A percentile compares a stretch with the other conserved stretches of the same genome.
Conservation (phyloP, 768 basidiomycete species). For the Boletellus emodensis region DNA sequence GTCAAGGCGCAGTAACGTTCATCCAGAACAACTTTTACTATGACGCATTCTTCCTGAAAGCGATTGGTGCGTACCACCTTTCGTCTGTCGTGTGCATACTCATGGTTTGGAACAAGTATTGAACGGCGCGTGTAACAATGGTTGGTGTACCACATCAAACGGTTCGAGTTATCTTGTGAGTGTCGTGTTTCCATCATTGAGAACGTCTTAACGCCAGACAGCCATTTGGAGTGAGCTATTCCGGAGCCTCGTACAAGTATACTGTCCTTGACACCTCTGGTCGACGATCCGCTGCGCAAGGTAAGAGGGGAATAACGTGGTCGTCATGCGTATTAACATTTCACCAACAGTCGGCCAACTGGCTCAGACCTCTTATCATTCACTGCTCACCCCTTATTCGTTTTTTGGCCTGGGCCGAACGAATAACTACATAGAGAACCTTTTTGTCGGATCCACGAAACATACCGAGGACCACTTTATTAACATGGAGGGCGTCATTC, state of each 20-base stretch:
- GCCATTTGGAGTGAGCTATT: conserved; percentile 93
- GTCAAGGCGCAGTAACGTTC: conserved; percentile 64
- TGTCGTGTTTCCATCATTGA: neutral
- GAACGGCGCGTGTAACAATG: conserved; percentile 88
- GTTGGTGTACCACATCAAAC: conserved; percentile 64
- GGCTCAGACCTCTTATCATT: conserved; percentile 88
- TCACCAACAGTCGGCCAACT: conserved; percentile 75
- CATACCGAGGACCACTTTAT: conserved; percentile 71
- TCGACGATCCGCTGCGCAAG: conserved; percentile 84
- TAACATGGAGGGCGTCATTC: conserved; percentile 95
- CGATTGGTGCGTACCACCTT: conserved; percentile 61
- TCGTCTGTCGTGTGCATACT: neutral
- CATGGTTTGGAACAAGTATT: conserved; percentile 50
- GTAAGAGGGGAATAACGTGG: conserved; percentile 34
- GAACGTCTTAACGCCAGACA: conserved; percentile 29
- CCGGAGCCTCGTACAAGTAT: conserved; percentile 95
- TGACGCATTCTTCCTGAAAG: conserved; percentile 98
- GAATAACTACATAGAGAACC: conserved; percentile 99
- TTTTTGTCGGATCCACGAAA: conserved; percentile 91
- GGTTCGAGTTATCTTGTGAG: conserved; percentile 73
- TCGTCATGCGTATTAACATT: conserved; percentile 1
- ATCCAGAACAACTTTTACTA: conserved; percentile 98
- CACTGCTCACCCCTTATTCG: conserved; percentile 86
- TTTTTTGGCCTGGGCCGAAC: conserved; percentile 97
- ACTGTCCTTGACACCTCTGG: conserved; percentile 92